Conservation (phyloP, 495 filamentous ascomycete species). For the Pyrenopolyporus hunteri region DNA sequence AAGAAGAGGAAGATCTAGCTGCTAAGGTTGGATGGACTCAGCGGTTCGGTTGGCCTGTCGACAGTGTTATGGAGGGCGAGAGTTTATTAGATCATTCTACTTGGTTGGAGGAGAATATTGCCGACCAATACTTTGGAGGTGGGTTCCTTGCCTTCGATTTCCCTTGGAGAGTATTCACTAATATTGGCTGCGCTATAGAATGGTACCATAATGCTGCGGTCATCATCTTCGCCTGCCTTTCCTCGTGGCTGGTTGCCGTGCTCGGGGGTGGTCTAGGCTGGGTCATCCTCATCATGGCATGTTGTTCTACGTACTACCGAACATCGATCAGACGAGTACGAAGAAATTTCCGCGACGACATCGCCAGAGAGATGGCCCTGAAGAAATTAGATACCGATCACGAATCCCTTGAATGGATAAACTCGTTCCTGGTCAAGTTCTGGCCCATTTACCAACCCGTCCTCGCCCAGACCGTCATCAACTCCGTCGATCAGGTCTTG, state of each 20-base stretch:
- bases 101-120: conserved; percentile 79
- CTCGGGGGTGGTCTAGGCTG: conserved; percentile 91
- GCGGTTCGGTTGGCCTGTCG: conserved; percentile 69
- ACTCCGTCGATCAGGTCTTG: conserved; percentile 91
- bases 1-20: conserved; percentile 67
- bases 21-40: conserved; percentile 87
- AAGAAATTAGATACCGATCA: conserved; percentile 87
- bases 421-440: conserved; percentile 97
- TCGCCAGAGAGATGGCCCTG: conserved; percentile 91
- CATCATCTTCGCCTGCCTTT: conserved; percentile 89
- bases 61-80: conserved; percentile 59
- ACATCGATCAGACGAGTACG: conserved; percentile 93
- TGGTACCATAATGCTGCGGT: conserved; percentile 97
- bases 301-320: conserved; percentile 93
- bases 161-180: conserved; percentile 5
- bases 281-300: conserved; percentile 90
- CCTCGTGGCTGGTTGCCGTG: conserved; percentile 87
- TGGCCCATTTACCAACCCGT: conserved; percentile 98
- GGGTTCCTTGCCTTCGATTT: conserved; percentile 38
- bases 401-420: conserved; percentile 98
- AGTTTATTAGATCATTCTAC: conserved; percentile 86
- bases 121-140: conserved; percentile 94
- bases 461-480: conserved; percentile 88
- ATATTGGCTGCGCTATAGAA: conserved; percentile 60
- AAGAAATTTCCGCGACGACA: conserved; percentile 94